Base-by-base conservation (phyloP, 1,284 basidiomycete genomes). In the Xerocomus nothofagi region DNA sequence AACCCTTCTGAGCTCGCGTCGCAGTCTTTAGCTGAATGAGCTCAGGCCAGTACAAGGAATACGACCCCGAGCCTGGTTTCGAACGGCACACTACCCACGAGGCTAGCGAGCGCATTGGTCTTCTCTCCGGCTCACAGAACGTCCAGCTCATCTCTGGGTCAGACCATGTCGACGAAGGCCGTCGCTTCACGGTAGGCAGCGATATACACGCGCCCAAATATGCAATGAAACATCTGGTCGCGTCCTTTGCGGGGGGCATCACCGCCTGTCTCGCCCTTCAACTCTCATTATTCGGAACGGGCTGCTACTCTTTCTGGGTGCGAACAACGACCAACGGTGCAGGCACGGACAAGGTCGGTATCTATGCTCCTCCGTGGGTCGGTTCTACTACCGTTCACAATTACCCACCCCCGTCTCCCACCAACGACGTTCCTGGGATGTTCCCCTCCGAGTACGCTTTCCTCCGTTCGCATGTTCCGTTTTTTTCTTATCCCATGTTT, bases 401-500 rank as follows among this genome's bases (percentile, higher is more conserved):
- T 29, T 91, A 80, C 64, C 88, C 88, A n/a, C 88, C 88, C 2
- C 57, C 77, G 0, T 76, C 78, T 2, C 86, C 88, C 0, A 89
- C 86, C 10, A 91, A 91, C 57, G 73, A 71, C 6, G 74, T 76
- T 54, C 84, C 88, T 0, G 78, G 82, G 1, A 58, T 86, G 29
- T 91, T 91, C 64, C 89, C 88, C 4, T 78, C 85, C 24, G 69
- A 85, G 68, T 71, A 34, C 7, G 59, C 14, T 12, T 11, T 39
- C 17, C 4, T 39, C n/a, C 12, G 2, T 29, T 23, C 20, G 8
- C 1, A 2, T 1, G 3, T 11, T 17, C 6, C 5, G n/a, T n/a
- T 15, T 20, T n/a, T 21, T 12, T 43, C 27, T 9, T 45, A 20
- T 39, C 14, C 7, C 31, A n/a, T n/a, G 6, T 26, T 26, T 39